These are phyloP conservation scores for Mucor sp. DNA, from an alignment of 371 early-diverging fungal species.

Conservation along the genomic window DNA sequence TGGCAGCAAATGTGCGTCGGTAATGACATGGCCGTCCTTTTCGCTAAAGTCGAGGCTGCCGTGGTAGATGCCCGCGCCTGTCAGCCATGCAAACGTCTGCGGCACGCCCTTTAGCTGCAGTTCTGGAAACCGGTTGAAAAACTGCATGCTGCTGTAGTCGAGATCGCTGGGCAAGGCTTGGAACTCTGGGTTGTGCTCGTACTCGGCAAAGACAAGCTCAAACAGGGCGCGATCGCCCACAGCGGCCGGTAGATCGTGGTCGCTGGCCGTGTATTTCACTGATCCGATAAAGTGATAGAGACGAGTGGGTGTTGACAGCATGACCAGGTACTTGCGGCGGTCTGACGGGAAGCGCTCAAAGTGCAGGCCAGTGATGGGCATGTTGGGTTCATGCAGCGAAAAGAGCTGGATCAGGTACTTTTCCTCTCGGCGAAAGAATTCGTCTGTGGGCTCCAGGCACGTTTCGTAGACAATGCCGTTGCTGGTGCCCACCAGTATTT, in stretches of 20 bases:
- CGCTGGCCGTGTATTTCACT: slow-evolving; percentile 44
- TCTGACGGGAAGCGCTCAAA: slow-evolving; percentile 78
- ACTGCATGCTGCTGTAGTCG: slow-evolving; percentile 62
- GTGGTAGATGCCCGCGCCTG: slow-evolving; percentile 85
- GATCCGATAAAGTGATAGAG: slow-evolving; percentile 87
- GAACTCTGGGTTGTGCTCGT: slow-evolving; percentile 65
- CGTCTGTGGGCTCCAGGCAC: slow-evolving; percentile 82
- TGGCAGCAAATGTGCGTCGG: slow-evolving; percentile 77
- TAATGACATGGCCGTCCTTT: slow-evolving; percentile 75
- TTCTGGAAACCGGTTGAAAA: slow-evolving; percentile 70
- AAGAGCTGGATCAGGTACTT: slow-evolving; percentile 76
- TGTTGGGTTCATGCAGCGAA: slow-evolving; percentile 58
- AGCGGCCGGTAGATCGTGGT: slow-evolving; percentile 9
- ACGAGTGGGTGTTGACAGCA: slow-evolving; percentile 78
- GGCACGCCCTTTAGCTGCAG: slow-evolving; percentile 73
- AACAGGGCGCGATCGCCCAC: slow-evolving; percentile 60
- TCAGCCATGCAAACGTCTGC: slow-evolving; percentile 79
- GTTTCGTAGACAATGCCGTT: slow-evolving; percentile 89
- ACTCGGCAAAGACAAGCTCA: slow-evolving; percentile 63
- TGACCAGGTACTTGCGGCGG: slow-evolving; percentile 72
- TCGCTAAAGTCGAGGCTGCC: slow-evolving; percentile 80
- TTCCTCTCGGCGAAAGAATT: slow-evolving; percentile 83
- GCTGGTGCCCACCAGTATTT: slow-evolving; percentile 82
- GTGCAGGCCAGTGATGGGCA: slow-evolving; percentile 79
- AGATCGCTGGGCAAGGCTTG: slow-evolving; percentile 81